Evolutionary conservation across 129 eudicot species (phyloP).

Genomic region (Erigeron canadensis): DNA sequence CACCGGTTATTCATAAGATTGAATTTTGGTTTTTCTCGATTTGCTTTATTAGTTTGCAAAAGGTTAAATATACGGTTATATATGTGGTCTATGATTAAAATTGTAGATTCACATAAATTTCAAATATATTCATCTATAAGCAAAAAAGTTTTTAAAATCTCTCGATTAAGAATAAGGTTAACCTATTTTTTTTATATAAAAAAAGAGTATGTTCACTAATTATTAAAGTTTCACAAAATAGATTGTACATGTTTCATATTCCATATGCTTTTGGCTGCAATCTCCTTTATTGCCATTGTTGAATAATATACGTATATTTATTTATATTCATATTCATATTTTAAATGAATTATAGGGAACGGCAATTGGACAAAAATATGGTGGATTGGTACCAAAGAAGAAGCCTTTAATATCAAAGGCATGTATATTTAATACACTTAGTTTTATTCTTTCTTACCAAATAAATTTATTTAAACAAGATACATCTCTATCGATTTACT

Average conservation of each 20-base stretch:
- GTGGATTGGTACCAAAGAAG: conserved; percentile 83
- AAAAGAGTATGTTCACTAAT: background rate
- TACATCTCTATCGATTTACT: background rate
- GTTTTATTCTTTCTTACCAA: background rate
- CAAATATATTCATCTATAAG: too few relatives aligned
- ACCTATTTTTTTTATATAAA: too few relatives aligned
- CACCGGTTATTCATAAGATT: too few relatives aligned
- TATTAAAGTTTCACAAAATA: background rate
- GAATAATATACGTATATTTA: background rate
- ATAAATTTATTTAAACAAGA: background rate
- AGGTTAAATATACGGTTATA: too few relatives aligned
- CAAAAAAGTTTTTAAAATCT: too few relatives aligned
- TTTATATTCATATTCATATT: background rate
- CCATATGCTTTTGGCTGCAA: background rate
- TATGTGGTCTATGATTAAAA: too few relatives aligned
- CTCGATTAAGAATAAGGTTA: too few relatives aligned
- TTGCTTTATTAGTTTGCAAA: too few relatives aligned
- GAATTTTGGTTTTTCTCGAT: too few relatives aligned
- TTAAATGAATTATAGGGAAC: conserved; percentile 29
- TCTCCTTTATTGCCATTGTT: background rate
- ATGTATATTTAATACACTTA: conserved; percentile 22
- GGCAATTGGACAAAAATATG: conserved; percentile 53
- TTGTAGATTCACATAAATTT: too few relatives aligned
- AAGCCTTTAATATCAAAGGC: conserved; percentile 91
- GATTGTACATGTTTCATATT: background rate